phyloP scores from a whole-genome alignment of 192 early-diverging fungal genomes.

The Phlyctochytrium arcticum region DNA sequence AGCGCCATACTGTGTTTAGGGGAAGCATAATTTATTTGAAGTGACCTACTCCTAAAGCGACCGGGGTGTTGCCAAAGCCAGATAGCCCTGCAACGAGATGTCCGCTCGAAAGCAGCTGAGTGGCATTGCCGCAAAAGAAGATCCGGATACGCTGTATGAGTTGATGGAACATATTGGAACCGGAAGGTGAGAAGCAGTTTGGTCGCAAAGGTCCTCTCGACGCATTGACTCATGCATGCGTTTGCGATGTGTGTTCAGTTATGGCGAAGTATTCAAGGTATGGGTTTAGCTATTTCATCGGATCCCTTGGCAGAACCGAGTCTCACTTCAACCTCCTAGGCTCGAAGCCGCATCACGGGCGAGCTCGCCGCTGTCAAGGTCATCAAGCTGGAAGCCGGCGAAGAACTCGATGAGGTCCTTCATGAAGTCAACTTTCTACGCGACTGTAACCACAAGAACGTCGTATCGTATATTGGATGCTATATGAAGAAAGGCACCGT shows the following conservation, averaged over 20 bases:
- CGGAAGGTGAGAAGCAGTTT: no score
- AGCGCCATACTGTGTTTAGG: no score
- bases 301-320: no score
- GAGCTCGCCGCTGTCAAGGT: constrained; percentile 50
- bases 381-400: constrained; percentile 53
- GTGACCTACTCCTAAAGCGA: no score
- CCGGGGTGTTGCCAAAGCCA: no score
- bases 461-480: constrained; percentile 54
- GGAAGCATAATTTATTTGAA: no score
- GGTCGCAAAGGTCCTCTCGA: no score
- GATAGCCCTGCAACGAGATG: not conserved
- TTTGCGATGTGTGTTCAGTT: constrained; percentile 28
- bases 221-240: no score
- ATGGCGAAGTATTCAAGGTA: constrained; percentile 58
- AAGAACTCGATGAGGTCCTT: constrained; percentile 57
- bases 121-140: constrained; percentile 36
- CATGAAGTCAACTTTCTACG: constrained; percentile 60
- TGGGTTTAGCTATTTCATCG: not conserved
- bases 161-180: constrained; percentile 53
- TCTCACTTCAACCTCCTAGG: not conserved
- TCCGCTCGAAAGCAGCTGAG: constrained; percentile 10
- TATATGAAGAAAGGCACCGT: constrained; percentile 49
- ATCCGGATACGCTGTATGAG: constrained; percentile 48
- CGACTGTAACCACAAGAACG: constrained; percentile 46
- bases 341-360: constrained; percentile 26